phyloP scores from a whole-genome alignment of 2,329 filamentous ascomycete genomes.

The Dactylonectria estremocensis region DNA sequence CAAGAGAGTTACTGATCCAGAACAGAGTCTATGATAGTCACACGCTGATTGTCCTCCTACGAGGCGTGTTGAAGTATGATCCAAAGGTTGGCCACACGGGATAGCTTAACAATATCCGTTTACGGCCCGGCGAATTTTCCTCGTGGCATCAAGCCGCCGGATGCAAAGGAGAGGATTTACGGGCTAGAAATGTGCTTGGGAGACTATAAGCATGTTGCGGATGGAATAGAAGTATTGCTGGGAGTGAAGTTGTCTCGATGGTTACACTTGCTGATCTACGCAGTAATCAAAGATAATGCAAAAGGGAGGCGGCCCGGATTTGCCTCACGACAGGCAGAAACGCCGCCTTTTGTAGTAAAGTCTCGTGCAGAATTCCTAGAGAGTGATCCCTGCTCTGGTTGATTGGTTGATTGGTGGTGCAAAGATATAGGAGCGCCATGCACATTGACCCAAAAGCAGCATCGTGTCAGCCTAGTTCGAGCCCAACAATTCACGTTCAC shows the following conservation, averaged over 20 bases:
- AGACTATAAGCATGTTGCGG: not conserved
- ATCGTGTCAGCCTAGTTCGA: slow-evolving; percentile 24
- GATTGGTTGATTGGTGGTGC: not conserved
- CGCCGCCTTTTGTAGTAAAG: slow-evolving; percentile 20
- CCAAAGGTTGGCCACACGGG: not conserved
- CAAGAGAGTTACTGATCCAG: not conserved
- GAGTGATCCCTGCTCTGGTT: not conserved
- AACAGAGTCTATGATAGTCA: not conserved
- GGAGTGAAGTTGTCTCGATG: not conserved
- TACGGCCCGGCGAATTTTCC: not conserved
- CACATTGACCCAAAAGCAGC: slow-evolving; percentile 19
- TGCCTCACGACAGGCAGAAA: slow-evolving; percentile 22
- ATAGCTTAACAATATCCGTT: not conserved
- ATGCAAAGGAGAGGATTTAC: not conserved
- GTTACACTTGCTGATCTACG: not conserved
- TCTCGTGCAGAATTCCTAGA: slow-evolving; percentile 12
- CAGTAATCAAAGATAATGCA: not conserved
- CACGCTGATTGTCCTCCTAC: not conserved
- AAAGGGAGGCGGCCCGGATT: not conserved
- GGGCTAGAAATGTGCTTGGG: not conserved
- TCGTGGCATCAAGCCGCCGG: not conserved
- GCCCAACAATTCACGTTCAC: slow-evolving; percentile 16
- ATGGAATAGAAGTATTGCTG: not conserved
- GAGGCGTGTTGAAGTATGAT: no score
- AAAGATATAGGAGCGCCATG: not conserved